Percentiles rank a stretch among this genome's conserved stretches.
phyloP scores from a whole-genome alignment of 2,329 filamentous ascomycete species.

The Paecilomyces sp. region DNA sequence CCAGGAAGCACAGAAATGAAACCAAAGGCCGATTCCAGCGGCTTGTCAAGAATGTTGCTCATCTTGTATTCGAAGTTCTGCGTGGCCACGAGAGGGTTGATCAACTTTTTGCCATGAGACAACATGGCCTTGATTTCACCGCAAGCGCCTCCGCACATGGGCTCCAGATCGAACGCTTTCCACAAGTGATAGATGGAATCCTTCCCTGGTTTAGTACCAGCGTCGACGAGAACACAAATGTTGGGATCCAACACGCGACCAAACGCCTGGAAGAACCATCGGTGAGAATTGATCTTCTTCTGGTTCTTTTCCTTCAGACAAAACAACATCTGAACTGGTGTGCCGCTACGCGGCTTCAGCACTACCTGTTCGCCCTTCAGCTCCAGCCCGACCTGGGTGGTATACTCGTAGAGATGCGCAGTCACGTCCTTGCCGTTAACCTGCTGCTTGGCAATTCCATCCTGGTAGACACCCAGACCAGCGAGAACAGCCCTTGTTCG shows the following conservation, averaged over 20 bases:
- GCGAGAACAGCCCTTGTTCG: slow-evolving; percentile 83
- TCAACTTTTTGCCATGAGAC: slow-evolving; percentile 72
- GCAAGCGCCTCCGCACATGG: slow-evolving; percentile 94
- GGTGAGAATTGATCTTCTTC: slow-evolving; percentile 99
- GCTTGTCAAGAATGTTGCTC: slow-evolving; percentile 98
- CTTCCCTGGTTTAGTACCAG: slow-evolving; percentile 86
- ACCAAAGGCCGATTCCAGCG: slow-evolving; percentile 91
- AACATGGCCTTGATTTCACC: slow-evolving; percentile 99
- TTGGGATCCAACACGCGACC: slow-evolving; percentile 88
- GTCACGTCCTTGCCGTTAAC: slow-evolving; percentile 96
- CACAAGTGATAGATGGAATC: slow-evolving; percentile 96
- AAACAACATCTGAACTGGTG: slow-evolving; percentile 94
- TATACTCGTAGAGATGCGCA: slow-evolving; percentile 86
- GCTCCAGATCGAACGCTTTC: slow-evolving; percentile 97
- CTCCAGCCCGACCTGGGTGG: slow-evolving; percentile 59
- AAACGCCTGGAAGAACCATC: slow-evolving; percentile 99
- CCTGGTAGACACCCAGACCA: slow-evolving; percentile 93
- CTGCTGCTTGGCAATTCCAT: slow-evolving; percentile 96
- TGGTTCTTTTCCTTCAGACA: slow-evolving; percentile 99
- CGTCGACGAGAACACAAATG: slow-evolving; percentile 92
- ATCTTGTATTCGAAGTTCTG: slow-evolving; percentile 99
- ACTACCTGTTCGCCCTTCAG: slow-evolving; percentile 86
- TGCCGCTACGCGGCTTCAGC: slow-evolving; percentile 71
- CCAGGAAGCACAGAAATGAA: slow-evolving; percentile 96
- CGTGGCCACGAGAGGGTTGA: slow-evolving; percentile 90